Evolutionary conservation across 345 rosid genomes (phyloP), one percentile per base, ranked within the genome.

Genomic region (Clarkia xantiana): DNA sequence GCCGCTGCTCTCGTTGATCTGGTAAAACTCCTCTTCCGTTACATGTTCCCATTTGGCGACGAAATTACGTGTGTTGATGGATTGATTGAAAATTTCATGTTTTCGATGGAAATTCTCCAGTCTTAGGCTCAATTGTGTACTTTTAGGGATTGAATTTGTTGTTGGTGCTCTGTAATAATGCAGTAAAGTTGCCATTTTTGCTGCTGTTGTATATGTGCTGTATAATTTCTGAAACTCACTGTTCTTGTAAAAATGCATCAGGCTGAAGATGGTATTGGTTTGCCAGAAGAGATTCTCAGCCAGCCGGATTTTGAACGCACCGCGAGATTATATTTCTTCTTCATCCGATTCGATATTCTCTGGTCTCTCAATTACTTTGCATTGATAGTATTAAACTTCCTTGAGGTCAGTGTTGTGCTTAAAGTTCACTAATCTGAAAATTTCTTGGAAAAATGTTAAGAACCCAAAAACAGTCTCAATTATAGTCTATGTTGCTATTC

Each of bases 1-100:
- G 98, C 96, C n/a, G 98, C 98, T 46, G 96, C 98, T 4, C 85
- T 91, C 45, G 96, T 86, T 62, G 98, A 91, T 79, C 89, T 91
- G 78, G 98, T 90, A 17, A 44, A 8, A 10, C 34, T 38, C 19
- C 23, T 53, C 51, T 45, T 45, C 45, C 6, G 18, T 6, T 40
- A n/a, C n/a, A 34, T 18, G 9, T 17, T 45, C 17, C 40, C 39
- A 14, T 29, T 6, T 54, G 6, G 10, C 48, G n/a, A 22, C 40
- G 19, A 18, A 6, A 15, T 11, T 0, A 38, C 18, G 14, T 42
- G 20, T 13, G 15, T 17, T 19, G 36, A 17, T 18, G 18, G 15
- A 2, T n/a, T n/a, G n/a, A n/a, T n/a, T 3, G 7, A 18, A 25
- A 5, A n/a, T n/a, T 38, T 48, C n/a, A 34, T 25, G 1, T 4